phyloP scores from a whole-genome alignment of 768 basidiomycete genomes.

The Coprinopsis sp. region DNA sequence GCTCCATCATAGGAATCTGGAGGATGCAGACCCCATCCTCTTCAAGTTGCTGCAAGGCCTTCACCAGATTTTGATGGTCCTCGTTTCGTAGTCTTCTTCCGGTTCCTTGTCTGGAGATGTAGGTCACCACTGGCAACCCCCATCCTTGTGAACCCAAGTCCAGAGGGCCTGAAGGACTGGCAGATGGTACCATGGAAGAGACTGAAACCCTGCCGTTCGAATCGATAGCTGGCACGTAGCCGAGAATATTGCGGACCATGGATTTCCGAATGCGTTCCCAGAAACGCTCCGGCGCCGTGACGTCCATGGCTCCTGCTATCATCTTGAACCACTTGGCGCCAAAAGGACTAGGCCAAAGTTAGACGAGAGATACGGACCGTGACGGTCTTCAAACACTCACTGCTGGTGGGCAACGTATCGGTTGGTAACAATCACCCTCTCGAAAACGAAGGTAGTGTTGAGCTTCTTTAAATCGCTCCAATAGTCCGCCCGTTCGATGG shows the following conservation, averaged over 20 bases:
- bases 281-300: slow-evolving; percentile 19
- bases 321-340: slow-evolving; percentile 30
- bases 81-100: slow-evolving; percentile 18
- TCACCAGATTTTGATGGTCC: slow-evolving; percentile 18
- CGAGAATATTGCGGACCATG: slow-evolving; percentile 27
- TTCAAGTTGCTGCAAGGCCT: slow-evolving; percentile 19
- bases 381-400: slow-evolving; percentile 18
- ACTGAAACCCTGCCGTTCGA: slow-evolving; percentile 11
- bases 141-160: not conserved
- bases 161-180: no score
- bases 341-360: slow-evolving; percentile 20
- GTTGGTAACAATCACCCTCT: slow-evolving; percentile 56
- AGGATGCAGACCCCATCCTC: slow-evolving; percentile 19
- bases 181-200: no score
- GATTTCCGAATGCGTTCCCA: slow-evolving; percentile 32
- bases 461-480: slow-evolving; percentile 55
- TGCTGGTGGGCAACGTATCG: slow-evolving; percentile 55
- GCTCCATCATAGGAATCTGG: slow-evolving; percentile 19
- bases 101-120: slow-evolving; percentile 52
- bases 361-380: not conserved
- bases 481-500: slow-evolving; percentile 54
- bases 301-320: slow-evolving; percentile 29
- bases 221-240: slow-evolving; percentile 21
- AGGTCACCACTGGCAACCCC: slow-evolving; percentile 38
- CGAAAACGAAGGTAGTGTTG: slow-evolving; percentile 52